Conservation (phyloP, 768 basidiomycete species). For the Xerocomellus amylosporus region DNA sequence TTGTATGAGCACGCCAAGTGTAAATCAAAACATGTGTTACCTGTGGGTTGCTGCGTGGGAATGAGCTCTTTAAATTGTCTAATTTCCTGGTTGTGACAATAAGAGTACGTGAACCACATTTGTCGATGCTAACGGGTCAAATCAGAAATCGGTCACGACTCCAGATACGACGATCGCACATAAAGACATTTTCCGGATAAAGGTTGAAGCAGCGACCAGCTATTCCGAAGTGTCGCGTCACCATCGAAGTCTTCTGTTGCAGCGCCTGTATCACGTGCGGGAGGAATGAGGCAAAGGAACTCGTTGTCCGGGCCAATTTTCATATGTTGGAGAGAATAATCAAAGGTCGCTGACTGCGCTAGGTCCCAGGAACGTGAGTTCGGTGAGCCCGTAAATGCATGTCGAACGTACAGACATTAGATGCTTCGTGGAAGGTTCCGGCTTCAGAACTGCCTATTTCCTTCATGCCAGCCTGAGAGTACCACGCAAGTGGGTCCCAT, state of each 20-base stretch:
- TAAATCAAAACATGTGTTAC: conserved; percentile 39
- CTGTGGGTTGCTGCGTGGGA: conserved; percentile 63
- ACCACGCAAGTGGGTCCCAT: conserved; percentile 43
- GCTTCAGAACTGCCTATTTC: conserved; percentile 58
- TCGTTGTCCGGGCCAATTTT: conserved; percentile 65
- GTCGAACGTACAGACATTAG: conserved; percentile 39
- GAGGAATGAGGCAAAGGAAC: conserved; percentile 79
- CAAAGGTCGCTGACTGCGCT: conserved; percentile 29
- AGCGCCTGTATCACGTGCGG: conserved; percentile 46
- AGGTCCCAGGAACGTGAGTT: conserved; percentile 13
- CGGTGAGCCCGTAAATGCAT: conserved; percentile 5
- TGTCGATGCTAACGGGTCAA: conserved; percentile 61
- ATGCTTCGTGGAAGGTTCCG: conserved; percentile 24
- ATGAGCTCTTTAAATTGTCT: conserved; percentile 90
- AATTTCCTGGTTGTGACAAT: conserved; percentile 92
- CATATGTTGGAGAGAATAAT: conserved; percentile 68
- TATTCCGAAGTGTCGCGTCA: conserved; percentile 65
- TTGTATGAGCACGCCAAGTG: conserved; percentile 20
- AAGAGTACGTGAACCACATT: conserved; percentile 97
- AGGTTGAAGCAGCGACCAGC: conserved; percentile 81
- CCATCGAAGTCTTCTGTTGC: conserved; percentile 52
- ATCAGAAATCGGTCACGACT: conserved; percentile 30
- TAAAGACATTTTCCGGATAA: conserved; percentile 81
- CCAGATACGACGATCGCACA: conserved; percentile 51
- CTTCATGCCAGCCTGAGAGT: conserved; percentile 43